Evolutionary conservation across 805 yeast species (phyloP).

Genomic region (Sugiyamaella valdiviana): DNA sequence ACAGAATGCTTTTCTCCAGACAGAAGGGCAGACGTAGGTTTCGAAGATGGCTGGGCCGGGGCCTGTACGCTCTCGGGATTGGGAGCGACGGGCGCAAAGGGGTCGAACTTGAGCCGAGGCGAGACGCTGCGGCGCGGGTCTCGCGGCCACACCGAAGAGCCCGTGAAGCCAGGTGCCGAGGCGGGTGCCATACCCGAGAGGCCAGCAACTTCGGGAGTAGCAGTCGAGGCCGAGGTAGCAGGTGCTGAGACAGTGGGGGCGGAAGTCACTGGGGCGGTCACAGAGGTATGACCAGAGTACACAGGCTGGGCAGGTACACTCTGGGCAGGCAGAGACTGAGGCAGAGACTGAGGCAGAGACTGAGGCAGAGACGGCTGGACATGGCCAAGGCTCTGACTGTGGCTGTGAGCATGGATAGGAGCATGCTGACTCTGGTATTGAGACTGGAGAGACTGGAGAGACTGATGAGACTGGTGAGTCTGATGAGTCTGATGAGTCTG

Average conservation of each 20-base stretch:
- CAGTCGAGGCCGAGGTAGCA: background rate
- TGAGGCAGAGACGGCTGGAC: no score
- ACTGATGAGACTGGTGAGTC: constrained; percentile 4
- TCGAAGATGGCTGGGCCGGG: no score
- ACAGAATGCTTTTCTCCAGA: background rate
- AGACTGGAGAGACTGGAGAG: constrained; percentile 3
- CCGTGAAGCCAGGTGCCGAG: constrained; percentile 2
- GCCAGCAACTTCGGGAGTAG: background rate
- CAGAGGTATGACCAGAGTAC: background rate
- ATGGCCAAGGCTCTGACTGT: no score
- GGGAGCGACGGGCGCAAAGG: constrained; percentile 16
- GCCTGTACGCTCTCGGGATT: no score
- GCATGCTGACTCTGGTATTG: constrained; percentile 5
- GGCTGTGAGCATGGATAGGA: background rate
- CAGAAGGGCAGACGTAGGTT: no score
- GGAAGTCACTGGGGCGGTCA: background rate
- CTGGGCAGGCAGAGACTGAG: no score
- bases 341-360: no score
- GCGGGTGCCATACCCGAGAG: background rate
- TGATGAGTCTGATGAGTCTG: constrained; percentile 2
- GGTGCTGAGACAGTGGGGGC: background rate
- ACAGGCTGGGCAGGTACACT: no score
- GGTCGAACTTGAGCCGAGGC: constrained; percentile 18
- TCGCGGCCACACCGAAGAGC: background rate
- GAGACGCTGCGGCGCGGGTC: constrained; percentile 8